These are phyloP conservation scores for Aspergillus fructus DNA, from an alignment of 2,329 filamentous ascomycete species.

Conservation along the genomic window DNA sequence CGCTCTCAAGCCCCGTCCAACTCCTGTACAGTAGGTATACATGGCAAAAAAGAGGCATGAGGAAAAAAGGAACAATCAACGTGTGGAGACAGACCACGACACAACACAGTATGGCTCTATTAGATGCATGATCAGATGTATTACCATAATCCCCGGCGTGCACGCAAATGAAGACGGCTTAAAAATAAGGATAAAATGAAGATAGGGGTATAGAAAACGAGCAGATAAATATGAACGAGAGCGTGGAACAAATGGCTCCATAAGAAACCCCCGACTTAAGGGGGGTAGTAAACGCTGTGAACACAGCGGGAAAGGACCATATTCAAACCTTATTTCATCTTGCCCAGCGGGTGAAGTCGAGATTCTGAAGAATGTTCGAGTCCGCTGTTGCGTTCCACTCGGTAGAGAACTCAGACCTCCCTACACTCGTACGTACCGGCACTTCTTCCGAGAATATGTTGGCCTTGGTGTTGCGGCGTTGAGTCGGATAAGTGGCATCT, in stretches of 20 bases:
- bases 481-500: conserved; percentile 34
- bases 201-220: neutral
- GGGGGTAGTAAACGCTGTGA: neutral
- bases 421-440: conserved; percentile 31
- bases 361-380: conserved; percentile 37
- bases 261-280: neutral
- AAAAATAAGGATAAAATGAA: neutral
- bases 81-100: neutral
- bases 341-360: conserved; percentile 46
- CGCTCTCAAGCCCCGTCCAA: neutral
- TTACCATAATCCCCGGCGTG: no score
- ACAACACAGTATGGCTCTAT: neutral
- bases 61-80: neutral
- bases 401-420: conserved; percentile 33
- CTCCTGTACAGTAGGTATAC: conserved; percentile 8
- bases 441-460: conserved; percentile 38
- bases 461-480: conserved; percentile 38
- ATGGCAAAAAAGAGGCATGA: neutral
- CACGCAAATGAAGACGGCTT: neutral
- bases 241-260: neutral
- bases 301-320: neutral
- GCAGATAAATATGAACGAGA: neutral
- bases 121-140: neutral
- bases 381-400: conserved; percentile 41
- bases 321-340: conserved; percentile 25